Conservation (phyloP, 129 eudicot genomes). For the Centella asiatica region DNA sequence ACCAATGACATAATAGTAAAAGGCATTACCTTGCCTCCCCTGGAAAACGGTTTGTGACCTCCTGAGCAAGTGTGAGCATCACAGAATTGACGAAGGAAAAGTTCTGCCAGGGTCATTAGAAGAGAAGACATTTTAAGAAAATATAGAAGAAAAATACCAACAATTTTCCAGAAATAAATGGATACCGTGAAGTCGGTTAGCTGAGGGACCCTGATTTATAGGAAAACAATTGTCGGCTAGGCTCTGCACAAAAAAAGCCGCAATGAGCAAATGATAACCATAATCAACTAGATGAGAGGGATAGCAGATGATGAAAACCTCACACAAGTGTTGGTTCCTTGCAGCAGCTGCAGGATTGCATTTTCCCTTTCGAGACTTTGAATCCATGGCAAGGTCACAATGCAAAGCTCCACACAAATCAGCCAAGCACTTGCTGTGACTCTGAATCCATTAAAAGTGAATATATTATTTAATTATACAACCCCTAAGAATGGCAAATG, state of each 20-base stretch:
- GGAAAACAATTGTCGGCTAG: constrained; percentile 86
- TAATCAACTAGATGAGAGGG: constrained; percentile 7
- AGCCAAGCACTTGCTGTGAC: constrained; percentile 75
- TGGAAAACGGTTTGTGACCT: constrained; percentile 58
- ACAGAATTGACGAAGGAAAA: constrained; percentile 76
- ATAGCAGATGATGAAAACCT: constrained; percentile 45
- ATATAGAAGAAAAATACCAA: constrained; percentile 16
- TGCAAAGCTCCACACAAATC: constrained; percentile 91
- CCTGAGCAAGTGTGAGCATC: constrained; percentile 81
- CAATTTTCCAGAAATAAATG: constrained; percentile 10
- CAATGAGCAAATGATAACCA: constrained; percentile 11
- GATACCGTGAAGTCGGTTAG: constrained; percentile 82
- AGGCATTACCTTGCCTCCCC: constrained; percentile 78
- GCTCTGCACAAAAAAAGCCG: constrained; percentile 40
- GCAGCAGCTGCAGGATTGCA: constrained; percentile 94
- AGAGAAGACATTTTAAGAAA: constrained; percentile 3
- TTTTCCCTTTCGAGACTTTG: constrained; percentile 48
- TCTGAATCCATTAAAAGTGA: constrained; percentile 39
- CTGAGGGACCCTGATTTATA: constrained; percentile 67
- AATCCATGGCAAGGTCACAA: constrained; percentile 51
- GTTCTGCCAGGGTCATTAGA: constrained; percentile 33
- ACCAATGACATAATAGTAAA: too few relatives aligned
- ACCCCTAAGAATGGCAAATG: not conserved
- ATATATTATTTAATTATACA: not conserved
- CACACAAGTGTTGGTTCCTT: constrained; percentile 80